Percentiles rank a stretch among this genome's conserved stretches.
phyloP scores from a whole-genome alignment of 257 asterid genomes.

The Primulina tabacum region DNA sequence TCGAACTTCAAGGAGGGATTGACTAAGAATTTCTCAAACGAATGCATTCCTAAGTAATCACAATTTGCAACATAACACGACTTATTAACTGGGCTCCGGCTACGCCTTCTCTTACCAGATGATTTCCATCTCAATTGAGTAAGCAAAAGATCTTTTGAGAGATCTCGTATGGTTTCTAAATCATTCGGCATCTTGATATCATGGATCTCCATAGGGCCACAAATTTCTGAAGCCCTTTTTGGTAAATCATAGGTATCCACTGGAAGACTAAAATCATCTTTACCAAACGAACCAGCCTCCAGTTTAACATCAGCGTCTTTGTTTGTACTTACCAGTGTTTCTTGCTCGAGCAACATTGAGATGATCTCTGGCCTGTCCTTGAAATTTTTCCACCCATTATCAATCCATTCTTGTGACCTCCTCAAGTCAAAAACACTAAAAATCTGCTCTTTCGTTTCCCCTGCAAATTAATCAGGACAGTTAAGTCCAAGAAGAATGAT shows the following conservation, averaged over 20 bases:
- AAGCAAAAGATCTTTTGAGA: constrained; percentile 46
- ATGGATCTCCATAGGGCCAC: background rate
- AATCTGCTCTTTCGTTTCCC: constrained; percentile 46
- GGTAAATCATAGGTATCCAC: background rate
- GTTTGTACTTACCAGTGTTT: constrained; percentile 3
- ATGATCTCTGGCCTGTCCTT: constrained; percentile 49
- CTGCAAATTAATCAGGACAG: constrained; percentile 34
- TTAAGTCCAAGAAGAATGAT: background rate
- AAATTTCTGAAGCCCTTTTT: constrained; percentile 9
- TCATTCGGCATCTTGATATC: constrained; percentile 23
- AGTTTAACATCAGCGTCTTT: constrained; percentile 9
- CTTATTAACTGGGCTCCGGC: constrained; percentile 51
- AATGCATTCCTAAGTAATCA: constrained; percentile 27
- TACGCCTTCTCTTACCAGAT: constrained; percentile 56
- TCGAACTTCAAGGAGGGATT: constrained; percentile 45
- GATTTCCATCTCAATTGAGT: constrained; percentile 58
- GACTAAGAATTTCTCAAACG: constrained; percentile 30
- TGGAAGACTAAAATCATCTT: constrained; percentile 12
- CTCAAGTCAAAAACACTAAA: constrained; percentile 44
- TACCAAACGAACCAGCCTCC: constrained; percentile 8
- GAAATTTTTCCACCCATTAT: constrained; percentile 47
- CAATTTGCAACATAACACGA: constrained; percentile 10
- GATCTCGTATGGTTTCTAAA: constrained; percentile 34
- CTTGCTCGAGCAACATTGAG: constrained; percentile 24
- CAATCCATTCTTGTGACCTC: constrained; percentile 70